These are phyloP conservation scores for Lecanoromycetidae sp. DNA, from an alignment of 2,329 filamentous ascomycete genomes.

Conservation along the genomic window DNA sequence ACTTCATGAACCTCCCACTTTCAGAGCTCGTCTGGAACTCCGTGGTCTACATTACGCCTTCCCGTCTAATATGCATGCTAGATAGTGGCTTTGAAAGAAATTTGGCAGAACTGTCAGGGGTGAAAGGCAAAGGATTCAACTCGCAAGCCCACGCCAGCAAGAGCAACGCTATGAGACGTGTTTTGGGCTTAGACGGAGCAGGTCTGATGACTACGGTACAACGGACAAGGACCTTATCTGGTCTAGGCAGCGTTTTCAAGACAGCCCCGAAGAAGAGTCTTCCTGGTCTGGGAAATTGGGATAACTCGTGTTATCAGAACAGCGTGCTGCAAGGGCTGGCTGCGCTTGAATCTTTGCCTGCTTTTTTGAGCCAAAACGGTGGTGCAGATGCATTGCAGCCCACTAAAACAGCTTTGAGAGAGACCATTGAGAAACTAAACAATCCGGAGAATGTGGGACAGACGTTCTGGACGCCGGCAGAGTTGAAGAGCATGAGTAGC, in stretches of 20 bases:
- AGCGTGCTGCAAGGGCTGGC: conserved; percentile 80
- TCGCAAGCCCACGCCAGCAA: conserved; percentile 40
- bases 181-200: conserved; percentile 49
- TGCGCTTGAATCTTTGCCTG: conserved; percentile 56
- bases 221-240: conserved; percentile 43
- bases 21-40: conserved; percentile 47
- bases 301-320: conserved; percentile 97
- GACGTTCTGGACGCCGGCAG: conserved; percentile 67
- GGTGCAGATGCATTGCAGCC: neutral
- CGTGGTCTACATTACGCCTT: conserved; percentile 46
- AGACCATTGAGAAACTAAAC: conserved; percentile 59
- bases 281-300: conserved; percentile 71
- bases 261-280: conserved; percentile 28
- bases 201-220: conserved; percentile 48
- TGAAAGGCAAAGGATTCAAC: conserved; percentile 28
- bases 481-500: conserved; percentile 83
- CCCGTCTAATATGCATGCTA: conserved; percentile 44
- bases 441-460: conserved; percentile 57
- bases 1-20: conserved; percentile 22
- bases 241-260: conserved; percentile 36
- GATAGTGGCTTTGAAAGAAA: conserved; percentile 33
- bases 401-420: conserved; percentile 39
- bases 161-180: conserved; percentile 50
- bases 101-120: conserved; percentile 29
- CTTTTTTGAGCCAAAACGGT: conserved; percentile 42